Base-by-base conservation (phyloP, 441 rosid species). In the Gossypium schwendimanii region DNA sequence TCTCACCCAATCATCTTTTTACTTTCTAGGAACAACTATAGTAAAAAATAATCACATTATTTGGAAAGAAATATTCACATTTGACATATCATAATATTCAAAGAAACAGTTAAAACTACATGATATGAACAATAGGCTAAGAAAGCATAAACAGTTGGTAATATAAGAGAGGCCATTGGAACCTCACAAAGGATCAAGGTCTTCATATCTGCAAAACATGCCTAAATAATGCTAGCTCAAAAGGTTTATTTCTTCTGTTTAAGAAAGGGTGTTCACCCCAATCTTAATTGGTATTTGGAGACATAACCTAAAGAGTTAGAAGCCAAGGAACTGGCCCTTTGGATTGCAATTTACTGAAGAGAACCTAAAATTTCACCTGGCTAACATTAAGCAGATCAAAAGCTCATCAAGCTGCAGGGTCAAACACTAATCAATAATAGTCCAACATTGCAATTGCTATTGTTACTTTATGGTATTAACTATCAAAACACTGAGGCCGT, bases 161-260 rank as follows among this genome's bases (percentile, higher is more conserved):
- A 58, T 5, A 24, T 58, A 5, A 72, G 4, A 72, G 69, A 49
- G 55, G 24, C 41, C 11, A 21, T 14, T 33, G 23, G 23, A 73
- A 64, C 60, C n/a, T 11, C 11, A 26, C 4, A 39, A 58, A 58
- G 55, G 21, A 24, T 23, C 50, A 41, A n/a, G 33, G 53, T n/a
- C 71, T 73, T 36, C 45, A 64, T 64, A 53, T 44, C 59, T 6
- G 7, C 66, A 26, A 41, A 44, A 74, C 4, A 45, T 66, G 57
- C 41, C 58, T 14, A 24, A 54, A 44, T 65, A 44, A 45, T 44
- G 20, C 31, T 44, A 36, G 24, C 45, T 24, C 15, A 17, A 54
- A 54, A 47, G 20, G 12, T 49, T 36, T 18, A 33, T 58, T 26
- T n/a, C 49, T 62, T 17, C 17, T 2, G 23, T 49, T 39, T 11